Evolutionary conservation across 371 early-diverging fungal species (phyloP), one percentile per base, ranked within the genome.

Genomic region (Apophysomyces ossiformis): DNA sequence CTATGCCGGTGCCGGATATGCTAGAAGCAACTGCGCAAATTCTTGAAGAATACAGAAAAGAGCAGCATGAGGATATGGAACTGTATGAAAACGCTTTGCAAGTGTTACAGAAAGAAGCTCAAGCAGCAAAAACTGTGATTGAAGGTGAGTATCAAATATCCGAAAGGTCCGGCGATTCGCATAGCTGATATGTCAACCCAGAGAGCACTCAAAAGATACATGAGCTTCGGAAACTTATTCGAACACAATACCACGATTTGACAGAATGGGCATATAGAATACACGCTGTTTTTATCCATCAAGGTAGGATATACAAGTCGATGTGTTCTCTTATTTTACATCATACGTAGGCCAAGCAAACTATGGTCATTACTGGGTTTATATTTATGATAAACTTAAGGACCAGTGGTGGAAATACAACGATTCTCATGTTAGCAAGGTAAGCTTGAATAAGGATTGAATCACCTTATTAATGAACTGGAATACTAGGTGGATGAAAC

Each of bases 361-460:
- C 43, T 94, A 87, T 82, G 96, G 95, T 1, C 96, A 96, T 69
- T 96, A 96, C 68, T 95, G 94, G 92, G 85, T 92, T 7, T 94
- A 92, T 64, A 86, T 96, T 21, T 79, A 84, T 5, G 93, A 96
- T 67, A 82, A 82, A 36, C 75, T 77, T 35, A 57, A 74, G 16
- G 67, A 83, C 7, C 83, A 89, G 57, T 96, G 96, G 95, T 82
- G 93, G 68, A 90, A 91, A 63, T 95, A 89, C 66, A 94, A 95
- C 69, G 96, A 96, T 65, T 87, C 90, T 4, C 11, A 70, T 11
- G 91, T 95, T 0, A 82, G 87, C 2, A 90, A 87, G 73, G 90
- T 89, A 66, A 47, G 8, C 1, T 46, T 58, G 35, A 32, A 26
- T 26, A 26, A 26, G 32, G 2, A 2, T 26, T 26, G 32, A 26